Conservation (phyloP, 2,329 filamentous ascomycete genomes). For the Ilyonectria robusta region DNA sequence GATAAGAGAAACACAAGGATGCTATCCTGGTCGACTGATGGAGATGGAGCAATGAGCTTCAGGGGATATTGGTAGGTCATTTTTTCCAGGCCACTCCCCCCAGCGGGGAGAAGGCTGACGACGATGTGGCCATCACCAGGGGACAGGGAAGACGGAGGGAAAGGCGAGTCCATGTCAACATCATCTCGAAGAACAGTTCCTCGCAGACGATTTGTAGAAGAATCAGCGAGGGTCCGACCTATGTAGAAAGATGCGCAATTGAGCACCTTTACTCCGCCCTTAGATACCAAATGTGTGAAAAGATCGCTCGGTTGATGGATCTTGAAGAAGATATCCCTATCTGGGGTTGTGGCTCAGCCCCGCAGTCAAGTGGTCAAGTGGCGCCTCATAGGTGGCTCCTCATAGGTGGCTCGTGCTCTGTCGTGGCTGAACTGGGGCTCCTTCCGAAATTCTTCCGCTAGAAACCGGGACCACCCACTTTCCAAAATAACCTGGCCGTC, state of each 20-base stretch:
- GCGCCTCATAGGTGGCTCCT: slow-evolving; percentile 9
- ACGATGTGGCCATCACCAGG: slow-evolving; percentile 86
- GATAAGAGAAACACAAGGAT: slow-evolving; percentile 91
- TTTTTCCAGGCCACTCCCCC: slow-evolving; percentile 78
- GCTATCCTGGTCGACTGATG: slow-evolving; percentile 74
- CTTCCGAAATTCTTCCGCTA: slow-evolving; percentile 46
- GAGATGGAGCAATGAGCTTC: slow-evolving; percentile 88
- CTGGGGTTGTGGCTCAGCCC: slow-evolving; percentile 38
- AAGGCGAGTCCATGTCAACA: slow-evolving; percentile 74
- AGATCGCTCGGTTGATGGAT: slow-evolving; percentile 16
- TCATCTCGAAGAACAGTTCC: slow-evolving; percentile 36
- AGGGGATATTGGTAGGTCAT: slow-evolving; percentile 94
- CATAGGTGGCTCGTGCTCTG: slow-evolving; percentile 22
- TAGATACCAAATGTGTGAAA: background rate
- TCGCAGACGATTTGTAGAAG: background rate
- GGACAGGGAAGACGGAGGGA: slow-evolving; percentile 79
- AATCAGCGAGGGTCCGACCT: background rate
- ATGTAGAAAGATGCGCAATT: slow-evolving; percentile 1
- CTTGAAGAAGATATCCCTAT: slow-evolving; percentile 38
- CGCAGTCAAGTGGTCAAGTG: slow-evolving; percentile 6
- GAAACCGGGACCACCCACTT: slow-evolving; percentile 42
- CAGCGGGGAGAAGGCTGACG: slow-evolving; percentile 79
- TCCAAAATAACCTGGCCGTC: slow-evolving; percentile 45
- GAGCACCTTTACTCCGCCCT: slow-evolving; percentile 1
- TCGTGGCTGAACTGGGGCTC: slow-evolving; percentile 30